Evolutionary conservation across 2,329 filamentous ascomycete genomes (phyloP).

Genomic region (Cadophora sp.): DNA sequence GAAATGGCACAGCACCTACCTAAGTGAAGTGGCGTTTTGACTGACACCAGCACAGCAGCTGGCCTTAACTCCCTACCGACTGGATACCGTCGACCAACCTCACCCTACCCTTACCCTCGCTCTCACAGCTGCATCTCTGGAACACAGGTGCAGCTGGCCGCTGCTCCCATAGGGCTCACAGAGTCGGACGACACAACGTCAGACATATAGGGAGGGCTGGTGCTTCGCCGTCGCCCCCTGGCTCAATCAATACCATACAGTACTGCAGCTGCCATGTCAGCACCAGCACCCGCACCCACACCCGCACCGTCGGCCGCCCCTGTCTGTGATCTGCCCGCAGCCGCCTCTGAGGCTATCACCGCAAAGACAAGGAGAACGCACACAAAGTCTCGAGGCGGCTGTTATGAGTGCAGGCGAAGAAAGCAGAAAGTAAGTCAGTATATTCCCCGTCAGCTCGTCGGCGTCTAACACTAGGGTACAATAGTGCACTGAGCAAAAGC

Average conservation of each 20-base stretch:
- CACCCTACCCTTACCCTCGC: no score
- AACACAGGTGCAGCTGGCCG: no score
- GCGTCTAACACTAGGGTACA: neutral
- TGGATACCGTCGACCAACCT: neutral
- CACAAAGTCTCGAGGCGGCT: conserved; percentile 65
- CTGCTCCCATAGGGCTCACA: no score
- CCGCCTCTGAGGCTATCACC: neutral
- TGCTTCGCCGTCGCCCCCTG: no score
- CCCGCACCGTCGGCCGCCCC: neutral
- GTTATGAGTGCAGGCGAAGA: conserved; percentile 70
- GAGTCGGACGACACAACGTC: no score
- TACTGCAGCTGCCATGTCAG: neutral
- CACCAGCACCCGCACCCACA: no score
- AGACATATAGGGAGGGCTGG: no score
- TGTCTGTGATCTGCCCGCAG: neutral
- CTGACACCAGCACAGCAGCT: no score
- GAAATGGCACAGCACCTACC: neutral
- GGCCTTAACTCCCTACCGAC: no score
- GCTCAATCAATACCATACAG: no score
- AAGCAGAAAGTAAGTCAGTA: conserved; percentile 61
- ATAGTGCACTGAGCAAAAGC: conserved; percentile 26
- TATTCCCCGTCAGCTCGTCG: neutral
- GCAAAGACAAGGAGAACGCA: conserved; percentile 23
- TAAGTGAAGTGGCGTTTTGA: neutral
- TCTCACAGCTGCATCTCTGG: no score